phyloP scores from a whole-genome alignment of 352 stramenopile genomes.

The Phytophthora litchii region DNA sequence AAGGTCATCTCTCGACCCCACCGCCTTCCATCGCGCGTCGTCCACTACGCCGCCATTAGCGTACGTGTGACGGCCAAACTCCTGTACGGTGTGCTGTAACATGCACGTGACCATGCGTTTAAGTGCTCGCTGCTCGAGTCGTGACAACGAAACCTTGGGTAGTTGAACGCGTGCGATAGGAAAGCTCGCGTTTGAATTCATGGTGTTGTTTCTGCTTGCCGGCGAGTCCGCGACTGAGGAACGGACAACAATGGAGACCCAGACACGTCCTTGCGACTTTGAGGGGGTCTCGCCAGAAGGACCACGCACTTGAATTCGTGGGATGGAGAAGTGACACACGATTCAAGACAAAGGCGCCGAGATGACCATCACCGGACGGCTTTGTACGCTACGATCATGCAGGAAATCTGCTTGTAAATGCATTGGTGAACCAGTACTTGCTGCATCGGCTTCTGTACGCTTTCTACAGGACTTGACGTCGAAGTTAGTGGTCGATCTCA shows the following conservation, averaged over 20 bases:
- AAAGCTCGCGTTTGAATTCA: constrained; percentile 26
- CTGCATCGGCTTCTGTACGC: neutral
- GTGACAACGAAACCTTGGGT: constrained; percentile 26
- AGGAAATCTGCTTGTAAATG: no score
- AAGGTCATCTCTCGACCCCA: constrained; percentile 24
- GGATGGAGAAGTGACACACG: constrained; percentile 5
- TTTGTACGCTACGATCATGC: no score
- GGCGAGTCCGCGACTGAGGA: constrained; percentile 11
- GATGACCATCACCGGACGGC: no score
- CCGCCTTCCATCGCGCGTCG: constrained; percentile 36
- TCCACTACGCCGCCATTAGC: constrained; percentile 31
- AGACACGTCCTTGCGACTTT: constrained; percentile 5
- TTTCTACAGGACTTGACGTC: neutral
- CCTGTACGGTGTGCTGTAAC: constrained; percentile 36
- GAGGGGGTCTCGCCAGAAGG: neutral
- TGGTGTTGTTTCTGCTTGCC: constrained; percentile 1
- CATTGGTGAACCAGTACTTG: no score
- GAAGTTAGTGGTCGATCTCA: no score
- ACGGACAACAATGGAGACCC: neutral
- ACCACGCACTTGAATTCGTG: constrained; percentile 15
- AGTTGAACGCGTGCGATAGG: constrained; percentile 36
- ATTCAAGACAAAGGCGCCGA: neutral
- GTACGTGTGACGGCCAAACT: constrained; percentile 39
- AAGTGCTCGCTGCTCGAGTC: constrained; percentile 20
- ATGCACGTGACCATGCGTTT: constrained; percentile 33